Evolutionary conservation across 2,329 filamentous ascomycete genomes (phyloP).

Genomic region (Talaromyces sp.): DNA sequence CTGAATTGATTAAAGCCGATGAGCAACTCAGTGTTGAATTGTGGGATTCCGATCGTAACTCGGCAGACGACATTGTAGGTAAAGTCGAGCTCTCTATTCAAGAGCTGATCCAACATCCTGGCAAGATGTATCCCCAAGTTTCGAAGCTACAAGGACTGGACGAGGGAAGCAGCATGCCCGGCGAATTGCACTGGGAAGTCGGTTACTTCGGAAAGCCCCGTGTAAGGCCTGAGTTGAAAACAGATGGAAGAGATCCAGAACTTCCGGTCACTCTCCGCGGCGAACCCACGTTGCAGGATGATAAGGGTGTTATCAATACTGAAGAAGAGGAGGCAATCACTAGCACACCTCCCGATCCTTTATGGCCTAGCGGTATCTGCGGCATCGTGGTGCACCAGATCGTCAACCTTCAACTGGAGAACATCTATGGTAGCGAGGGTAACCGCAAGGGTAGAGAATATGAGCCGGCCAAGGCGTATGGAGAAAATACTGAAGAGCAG

Average conservation of each 20-base stretch:
- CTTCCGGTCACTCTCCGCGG: slow-evolving; percentile 71
- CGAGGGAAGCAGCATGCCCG: slow-evolving; percentile 82
- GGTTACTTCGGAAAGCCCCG: slow-evolving; percentile 91
- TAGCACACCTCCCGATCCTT: slow-evolving; percentile 88
- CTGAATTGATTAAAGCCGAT: slow-evolving; percentile 86
- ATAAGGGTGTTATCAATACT: slow-evolving; percentile 73
- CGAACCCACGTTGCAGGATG: slow-evolving; percentile 74
- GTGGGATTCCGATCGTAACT: slow-evolving; percentile 92
- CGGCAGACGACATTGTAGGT: slow-evolving; percentile 89
- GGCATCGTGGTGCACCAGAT: slow-evolving; percentile 89
- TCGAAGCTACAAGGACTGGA: slow-evolving; percentile 81
- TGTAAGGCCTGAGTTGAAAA: slow-evolving; percentile 77
- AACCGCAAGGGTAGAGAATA: slow-evolving; percentile 81
- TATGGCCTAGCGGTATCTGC: slow-evolving; percentile 89
- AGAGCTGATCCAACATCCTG: slow-evolving; percentile 89
- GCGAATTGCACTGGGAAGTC: slow-evolving; percentile 92
- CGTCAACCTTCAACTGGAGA: slow-evolving; percentile 87
- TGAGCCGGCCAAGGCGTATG: slow-evolving; percentile 78
- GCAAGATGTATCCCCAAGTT: slow-evolving; percentile 85
- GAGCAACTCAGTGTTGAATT: slow-evolving; percentile 91
- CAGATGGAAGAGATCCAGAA: slow-evolving; percentile 76
- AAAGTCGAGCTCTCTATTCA: slow-evolving; percentile 93
- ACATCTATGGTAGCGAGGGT: slow-evolving; percentile 78
- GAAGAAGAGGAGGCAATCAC: slow-evolving; percentile 77
- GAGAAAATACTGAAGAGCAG: slow-evolving; percentile 82